Evolutionary conservation across 768 basidiomycete species (phyloP).

Genomic region (Crepidotus variabilis): DNA sequence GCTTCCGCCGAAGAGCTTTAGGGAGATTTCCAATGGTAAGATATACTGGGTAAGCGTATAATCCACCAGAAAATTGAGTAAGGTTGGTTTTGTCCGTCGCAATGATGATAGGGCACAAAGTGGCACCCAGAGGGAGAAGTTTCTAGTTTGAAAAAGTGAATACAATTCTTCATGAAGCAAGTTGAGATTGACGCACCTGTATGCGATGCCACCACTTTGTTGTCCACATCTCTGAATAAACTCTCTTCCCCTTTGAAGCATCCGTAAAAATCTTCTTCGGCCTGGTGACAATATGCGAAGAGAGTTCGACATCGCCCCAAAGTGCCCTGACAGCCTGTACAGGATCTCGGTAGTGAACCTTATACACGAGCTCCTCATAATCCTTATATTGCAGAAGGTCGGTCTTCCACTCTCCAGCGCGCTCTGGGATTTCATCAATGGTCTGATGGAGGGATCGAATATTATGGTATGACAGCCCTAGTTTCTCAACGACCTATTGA

Average conservation of each 20-base stretch:
- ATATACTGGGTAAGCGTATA: conserved; percentile 40
- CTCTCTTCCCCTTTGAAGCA: conserved; percentile 9
- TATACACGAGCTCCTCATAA: conserved; percentile 14
- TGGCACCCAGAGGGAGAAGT: conserved; percentile 17
- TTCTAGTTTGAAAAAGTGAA: background rate
- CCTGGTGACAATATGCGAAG: conserved; percentile 18
- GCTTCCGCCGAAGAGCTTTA: conserved; percentile 27
- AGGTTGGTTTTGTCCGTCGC: conserved; percentile 31
- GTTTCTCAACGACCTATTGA: conserved; percentile 13
- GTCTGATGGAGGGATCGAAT: conserved; percentile 20
- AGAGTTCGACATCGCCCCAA: conserved; percentile 25
- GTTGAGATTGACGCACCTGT: conserved; percentile 25
- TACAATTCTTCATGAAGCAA: background rate
- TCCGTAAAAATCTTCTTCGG: conserved; percentile 23
- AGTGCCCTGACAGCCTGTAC: conserved; percentile 26
- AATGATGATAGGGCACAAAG: conserved; percentile 34
- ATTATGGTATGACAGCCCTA: conserved; percentile 24
- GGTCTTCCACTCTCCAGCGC: conserved; percentile 19
- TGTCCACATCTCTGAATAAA: conserved; percentile 34
- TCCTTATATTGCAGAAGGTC: conserved; percentile 19
- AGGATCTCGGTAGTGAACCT: conserved; percentile 21
- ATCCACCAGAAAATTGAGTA: conserved; percentile 31
- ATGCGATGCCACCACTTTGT: conserved; percentile 31
- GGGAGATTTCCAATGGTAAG: conserved; percentile 36
- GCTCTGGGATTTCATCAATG: conserved; percentile 22